These are phyloP conservation scores for Paramecium primaurelia DNA, from an alignment of 73 alveolate genomes.

Conservation along the genomic window DNA sequence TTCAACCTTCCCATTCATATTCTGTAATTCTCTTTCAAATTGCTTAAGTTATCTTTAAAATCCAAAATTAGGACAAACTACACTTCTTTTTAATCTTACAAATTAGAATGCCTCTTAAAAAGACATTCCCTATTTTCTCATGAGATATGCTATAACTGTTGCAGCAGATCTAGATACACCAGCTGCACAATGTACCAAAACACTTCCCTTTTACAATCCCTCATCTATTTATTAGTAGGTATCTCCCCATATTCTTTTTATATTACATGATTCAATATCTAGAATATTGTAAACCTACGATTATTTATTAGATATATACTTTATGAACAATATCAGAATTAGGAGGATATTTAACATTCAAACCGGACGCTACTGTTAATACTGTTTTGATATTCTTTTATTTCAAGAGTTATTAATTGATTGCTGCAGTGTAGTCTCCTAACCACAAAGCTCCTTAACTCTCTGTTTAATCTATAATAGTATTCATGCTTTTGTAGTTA, in stretches of 20 bases:
- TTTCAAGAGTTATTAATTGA: constrained; percentile 42
- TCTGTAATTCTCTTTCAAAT: constrained; percentile 45
- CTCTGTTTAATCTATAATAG: constrained; percentile 31
- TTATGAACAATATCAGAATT: constrained; percentile 47
- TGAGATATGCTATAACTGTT: constrained; percentile 66
- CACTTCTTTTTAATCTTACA: constrained; percentile 50
- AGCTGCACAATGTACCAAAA: constrained; percentile 76
- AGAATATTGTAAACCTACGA: constrained; percentile 30
- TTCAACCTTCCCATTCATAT: background rate
- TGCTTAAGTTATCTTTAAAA: constrained; percentile 52
- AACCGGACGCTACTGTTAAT: constrained; percentile 59
- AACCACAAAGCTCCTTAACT: constrained; percentile 46
- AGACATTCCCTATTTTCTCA: constrained; percentile 15
- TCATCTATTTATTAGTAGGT: background rate
- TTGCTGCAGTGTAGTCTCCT: constrained; percentile 68
- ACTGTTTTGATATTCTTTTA: constrained; percentile 54
- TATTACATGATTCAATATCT: constrained; percentile 35
- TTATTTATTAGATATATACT: background rate
- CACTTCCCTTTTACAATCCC: constrained; percentile 32
- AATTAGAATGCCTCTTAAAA: constrained; percentile 65
- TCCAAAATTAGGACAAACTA: constrained; percentile 68
- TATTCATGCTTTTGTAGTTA: constrained; percentile 42
- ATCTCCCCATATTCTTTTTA: constrained; percentile 25
- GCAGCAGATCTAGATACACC: constrained; percentile 74
- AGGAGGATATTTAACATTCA: constrained; percentile 44